These are phyloP conservation scores for Cyberlindnera euphorbiiphila DNA, from an alignment of 805 yeast species.

Conservation along the genomic window DNA sequence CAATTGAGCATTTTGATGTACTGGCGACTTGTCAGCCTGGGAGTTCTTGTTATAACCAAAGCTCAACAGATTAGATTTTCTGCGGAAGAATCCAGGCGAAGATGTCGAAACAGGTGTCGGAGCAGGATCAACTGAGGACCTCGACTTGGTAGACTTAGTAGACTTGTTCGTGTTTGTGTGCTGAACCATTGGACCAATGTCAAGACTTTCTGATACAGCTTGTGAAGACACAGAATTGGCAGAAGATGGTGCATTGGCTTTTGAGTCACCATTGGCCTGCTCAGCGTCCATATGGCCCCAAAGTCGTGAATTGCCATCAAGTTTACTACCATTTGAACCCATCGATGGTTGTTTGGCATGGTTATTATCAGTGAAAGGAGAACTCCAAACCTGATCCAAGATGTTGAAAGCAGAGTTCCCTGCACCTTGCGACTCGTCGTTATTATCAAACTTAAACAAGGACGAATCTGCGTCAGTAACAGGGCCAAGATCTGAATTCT, in stretches of 20 bases:
- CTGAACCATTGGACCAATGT: constrained; percentile 16
- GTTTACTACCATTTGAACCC: too few species aligned
- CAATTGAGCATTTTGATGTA: constrained; percentile 10
- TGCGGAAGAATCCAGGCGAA: constrained; percentile 36
- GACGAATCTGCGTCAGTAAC: not conserved
- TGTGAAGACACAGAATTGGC: constrained; percentile 14
- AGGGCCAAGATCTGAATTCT: constrained; percentile 9
- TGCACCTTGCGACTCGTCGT: not conserved
- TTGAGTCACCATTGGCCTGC: constrained; percentile 4
- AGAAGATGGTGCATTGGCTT: constrained; percentile 10
- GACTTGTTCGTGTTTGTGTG: constrained; percentile 19
- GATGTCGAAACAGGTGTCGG: constrained; percentile 14
- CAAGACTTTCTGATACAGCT: constrained; percentile 12
- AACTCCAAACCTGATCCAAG: constrained; percentile 21
- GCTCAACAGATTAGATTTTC: constrained; percentile 32
- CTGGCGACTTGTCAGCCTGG: constrained; percentile 20
- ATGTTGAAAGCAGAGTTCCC: constrained; percentile 9
- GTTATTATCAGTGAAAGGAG: constrained; percentile 2
- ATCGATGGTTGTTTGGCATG: constrained; percentile 12
- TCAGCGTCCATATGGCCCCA: too few species aligned
- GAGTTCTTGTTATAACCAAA: constrained; percentile 28
- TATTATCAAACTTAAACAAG: constrained; percentile 6
- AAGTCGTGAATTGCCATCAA: too few species aligned
- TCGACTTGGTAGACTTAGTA: constrained; percentile 17
- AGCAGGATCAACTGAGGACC: constrained; percentile 18